Evolutionary conservation across 2,329 filamentous ascomycete genomes (phyloP).

Genomic region (Zymoseptoria crescenta): DNA sequence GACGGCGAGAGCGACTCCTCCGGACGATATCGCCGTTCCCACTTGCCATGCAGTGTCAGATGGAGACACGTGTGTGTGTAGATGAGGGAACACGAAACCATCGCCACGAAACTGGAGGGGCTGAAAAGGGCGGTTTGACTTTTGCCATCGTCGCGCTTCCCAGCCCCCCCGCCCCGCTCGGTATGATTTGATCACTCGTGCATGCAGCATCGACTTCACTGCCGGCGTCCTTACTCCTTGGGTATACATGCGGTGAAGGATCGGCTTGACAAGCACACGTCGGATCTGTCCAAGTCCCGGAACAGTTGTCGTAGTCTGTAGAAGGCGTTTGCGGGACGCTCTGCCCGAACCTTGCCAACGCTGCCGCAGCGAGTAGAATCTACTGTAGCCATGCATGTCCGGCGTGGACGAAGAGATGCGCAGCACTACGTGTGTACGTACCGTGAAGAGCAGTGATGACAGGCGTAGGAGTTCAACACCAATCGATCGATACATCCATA

Average conservation of each 20-base stretch:
- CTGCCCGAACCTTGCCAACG: neutral
- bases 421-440: neutral
- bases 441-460: neutral
- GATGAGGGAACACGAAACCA: too few species aligned
- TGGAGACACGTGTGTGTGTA: too few species aligned
- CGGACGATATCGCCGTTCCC: too few species aligned
- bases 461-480: neutral
- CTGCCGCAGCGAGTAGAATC: neutral
- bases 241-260: neutral
- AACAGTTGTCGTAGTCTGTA: neutral
- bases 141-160: too few species aligned
- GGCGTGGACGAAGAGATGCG: neutral
- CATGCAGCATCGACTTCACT: neutral
- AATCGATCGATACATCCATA: neutral
- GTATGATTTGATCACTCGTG: neutral
- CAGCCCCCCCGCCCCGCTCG: neutral
- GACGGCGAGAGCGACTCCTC: too few species aligned
- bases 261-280: neutral
- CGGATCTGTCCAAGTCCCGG: neutral
- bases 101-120: too few species aligned
- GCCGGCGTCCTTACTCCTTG: neutral
- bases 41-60: too few species aligned
- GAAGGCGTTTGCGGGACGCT: neutral
- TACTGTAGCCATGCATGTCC: neutral
- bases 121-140: too few species aligned